These are phyloP conservation scores for Plectranthus barbatus DNA, from an alignment of 257 asterid species.

Conservation along the genomic window DNA sequence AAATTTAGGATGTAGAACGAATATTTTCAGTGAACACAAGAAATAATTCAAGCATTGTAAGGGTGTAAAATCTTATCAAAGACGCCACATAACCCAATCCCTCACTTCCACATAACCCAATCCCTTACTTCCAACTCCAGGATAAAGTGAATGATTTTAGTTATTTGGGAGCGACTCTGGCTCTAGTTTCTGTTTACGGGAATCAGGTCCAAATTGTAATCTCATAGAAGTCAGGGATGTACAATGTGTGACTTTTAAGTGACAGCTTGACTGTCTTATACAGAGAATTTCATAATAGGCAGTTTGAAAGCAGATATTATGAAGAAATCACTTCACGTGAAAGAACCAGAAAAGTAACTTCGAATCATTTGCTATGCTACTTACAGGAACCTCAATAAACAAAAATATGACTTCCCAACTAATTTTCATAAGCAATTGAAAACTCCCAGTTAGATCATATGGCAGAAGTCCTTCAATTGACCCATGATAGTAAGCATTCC, in stretches of 20 bases:
- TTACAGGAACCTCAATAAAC: neutral
- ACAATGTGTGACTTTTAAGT: neutral
- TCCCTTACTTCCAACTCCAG: neutral
- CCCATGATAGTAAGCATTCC: neutral
- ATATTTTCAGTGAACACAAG: neutral
- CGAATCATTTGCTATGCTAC: neutral
- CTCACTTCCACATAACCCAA: neutral
- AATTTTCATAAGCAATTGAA: neutral
- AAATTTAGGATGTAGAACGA: constrained; percentile 5
- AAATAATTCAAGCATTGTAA: neutral
- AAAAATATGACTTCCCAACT: neutral
- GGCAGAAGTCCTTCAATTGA: neutral
- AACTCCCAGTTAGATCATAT: neutral
- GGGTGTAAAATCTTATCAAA: constrained; percentile 3
- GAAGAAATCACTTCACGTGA: neutral
- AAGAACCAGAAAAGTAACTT: neutral
- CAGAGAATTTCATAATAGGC: neutral
- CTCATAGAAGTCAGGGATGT: neutral
- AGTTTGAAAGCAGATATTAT: neutral
- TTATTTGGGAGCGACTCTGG: neutral
- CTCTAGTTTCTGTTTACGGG: neutral
- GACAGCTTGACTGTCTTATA: neutral
- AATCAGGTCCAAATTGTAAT: neutral
- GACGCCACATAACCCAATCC: neutral
- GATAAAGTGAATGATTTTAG: neutral